Evolutionary conservation across 768 basidiomycete species (phyloP).

Genomic region (Favolaschia claudopus): DNA sequence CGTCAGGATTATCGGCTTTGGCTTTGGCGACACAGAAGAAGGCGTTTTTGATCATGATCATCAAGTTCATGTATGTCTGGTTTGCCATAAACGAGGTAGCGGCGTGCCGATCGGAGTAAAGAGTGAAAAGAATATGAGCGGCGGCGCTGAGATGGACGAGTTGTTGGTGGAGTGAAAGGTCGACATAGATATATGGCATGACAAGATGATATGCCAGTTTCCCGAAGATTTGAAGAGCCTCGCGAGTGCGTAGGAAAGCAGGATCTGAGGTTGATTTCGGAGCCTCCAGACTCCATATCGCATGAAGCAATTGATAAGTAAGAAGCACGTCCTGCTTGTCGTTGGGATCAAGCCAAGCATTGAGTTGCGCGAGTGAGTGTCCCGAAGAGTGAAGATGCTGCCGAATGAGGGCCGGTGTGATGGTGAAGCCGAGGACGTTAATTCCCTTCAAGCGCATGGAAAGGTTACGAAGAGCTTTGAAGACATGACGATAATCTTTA

Average conservation of each 20-base stretch:
- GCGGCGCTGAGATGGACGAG: slow-evolving; percentile 42
- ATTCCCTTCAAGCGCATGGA: slow-evolving; percentile 35
- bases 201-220: slow-evolving; percentile 34
- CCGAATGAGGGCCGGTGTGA: slow-evolving; percentile 32
- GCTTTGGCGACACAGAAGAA: slow-evolving; percentile 48
- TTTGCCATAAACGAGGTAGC: slow-evolving; percentile 33
- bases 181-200: slow-evolving; percentile 38
- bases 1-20: slow-evolving; percentile 40
- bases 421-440: slow-evolving; percentile 27
- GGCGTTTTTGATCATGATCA: slow-evolving; percentile 47
- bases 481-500: slow-evolving; percentile 44
- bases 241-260: slow-evolving; percentile 21
- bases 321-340: slow-evolving; percentile 43
- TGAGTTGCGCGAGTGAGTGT: slow-evolving; percentile 6
- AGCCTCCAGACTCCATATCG: slow-evolving; percentile 35
- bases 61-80: slow-evolving; percentile 38
- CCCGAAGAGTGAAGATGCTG: slow-evolving; percentile 29
- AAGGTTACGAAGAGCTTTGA: slow-evolving; percentile 40
- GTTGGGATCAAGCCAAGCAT: slow-evolving; percentile 34
- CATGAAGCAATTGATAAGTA: slow-evolving; percentile 33
- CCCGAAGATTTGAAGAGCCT: slow-evolving; percentile 31
- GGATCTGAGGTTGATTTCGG: slow-evolving; percentile 21
- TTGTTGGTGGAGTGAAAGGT: slow-evolving; percentile 41
- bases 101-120: slow-evolving; percentile 22
- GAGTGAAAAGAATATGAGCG: slow-evolving; percentile 33